Evolutionary conservation across 2,329 filamentous ascomycete genomes (phyloP).

Genomic region (Aspergillus sp.): DNA sequence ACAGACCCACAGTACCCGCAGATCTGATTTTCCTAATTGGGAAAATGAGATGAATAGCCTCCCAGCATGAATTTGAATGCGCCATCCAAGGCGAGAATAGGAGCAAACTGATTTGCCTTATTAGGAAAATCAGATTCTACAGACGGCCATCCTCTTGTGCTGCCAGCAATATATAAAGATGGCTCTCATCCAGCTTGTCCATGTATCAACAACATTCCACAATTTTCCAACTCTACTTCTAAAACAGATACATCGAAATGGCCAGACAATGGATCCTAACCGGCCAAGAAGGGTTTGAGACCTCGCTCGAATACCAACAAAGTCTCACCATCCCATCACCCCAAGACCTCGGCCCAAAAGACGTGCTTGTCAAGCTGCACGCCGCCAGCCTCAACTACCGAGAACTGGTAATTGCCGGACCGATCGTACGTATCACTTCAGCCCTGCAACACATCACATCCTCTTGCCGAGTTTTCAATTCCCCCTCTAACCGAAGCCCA

Average conservation of each 20-base stretch:
- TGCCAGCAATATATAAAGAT: neutral
- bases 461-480: neutral
- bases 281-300: slow-evolving; percentile 10
- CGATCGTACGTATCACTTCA: neutral
- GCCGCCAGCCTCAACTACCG: slow-evolving; percentile 12
- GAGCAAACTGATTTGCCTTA: neutral
- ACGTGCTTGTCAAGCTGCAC: slow-evolving; percentile 7
- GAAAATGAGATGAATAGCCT: slow-evolving; percentile 3
- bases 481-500: neutral
- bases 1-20: no score
- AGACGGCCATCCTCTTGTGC: no score
- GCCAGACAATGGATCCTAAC: slow-evolving; percentile 8
- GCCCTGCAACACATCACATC: neutral
- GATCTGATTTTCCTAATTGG: slow-evolving; percentile 10
- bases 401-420: slow-evolving; percentile 6
- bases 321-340: slow-evolving; percentile 2
- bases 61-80: no score
- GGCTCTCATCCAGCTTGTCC: neutral
- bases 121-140: neutral
- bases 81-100: no score
- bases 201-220: neutral
- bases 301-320: slow-evolving; percentile 8
- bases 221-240: neutral
- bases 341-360: neutral
- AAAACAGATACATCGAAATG: neutral